Percentiles rank a stretch among this genome's conserved stretches.
Evolutionary conservation across 1,284 basidiomycete genomes (phyloP).

Genomic region (Ceratobasidium papillatum): DNA sequence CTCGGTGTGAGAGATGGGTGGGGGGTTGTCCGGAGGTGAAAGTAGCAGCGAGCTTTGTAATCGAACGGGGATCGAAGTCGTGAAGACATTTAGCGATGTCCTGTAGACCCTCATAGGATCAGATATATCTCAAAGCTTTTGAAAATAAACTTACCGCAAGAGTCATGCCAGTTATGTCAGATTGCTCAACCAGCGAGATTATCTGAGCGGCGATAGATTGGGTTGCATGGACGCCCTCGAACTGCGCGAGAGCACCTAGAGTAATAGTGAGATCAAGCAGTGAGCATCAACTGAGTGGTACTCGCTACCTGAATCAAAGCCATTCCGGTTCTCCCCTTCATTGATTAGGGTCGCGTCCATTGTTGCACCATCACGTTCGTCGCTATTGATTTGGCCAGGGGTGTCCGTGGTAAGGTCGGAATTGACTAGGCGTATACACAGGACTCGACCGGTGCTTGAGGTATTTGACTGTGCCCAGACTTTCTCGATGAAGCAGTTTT

Average conservation of each 20-base stretch:
- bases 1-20: conserved; percentile 72
- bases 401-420: background rate
- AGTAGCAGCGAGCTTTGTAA: conserved; percentile 77
- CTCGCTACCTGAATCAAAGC: background rate
- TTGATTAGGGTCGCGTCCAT: background rate
- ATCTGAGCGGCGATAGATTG: conserved; percentile 63
- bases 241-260: background rate
- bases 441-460: conserved; percentile 13
- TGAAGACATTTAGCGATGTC: conserved; percentile 70
- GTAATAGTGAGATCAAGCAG: background rate
- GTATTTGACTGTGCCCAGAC: conserved; percentile 54
- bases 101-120: conserved; percentile 53
- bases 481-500: conserved; percentile 75
- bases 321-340: background rate
- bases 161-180: conserved; percentile 73
- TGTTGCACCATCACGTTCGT: background rate
- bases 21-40: conserved; percentile 71
- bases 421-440: conserved; percentile 44
- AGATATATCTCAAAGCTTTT: conserved; percentile 17
- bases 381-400: background rate
- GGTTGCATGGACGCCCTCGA: conserved; percentile 5
- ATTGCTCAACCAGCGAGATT: conserved; percentile 69
- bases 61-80: conserved; percentile 77
- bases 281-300: background rate
- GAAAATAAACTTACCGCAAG: conserved; percentile 61